A percentile compares a stretch with the other conserved stretches of the same genome.
These are phyloP conservation scores for Penicillium fuscoglaucum DNA, from an alignment of 2,329 filamentous ascomycete species.

Conservation along the genomic window DNA sequence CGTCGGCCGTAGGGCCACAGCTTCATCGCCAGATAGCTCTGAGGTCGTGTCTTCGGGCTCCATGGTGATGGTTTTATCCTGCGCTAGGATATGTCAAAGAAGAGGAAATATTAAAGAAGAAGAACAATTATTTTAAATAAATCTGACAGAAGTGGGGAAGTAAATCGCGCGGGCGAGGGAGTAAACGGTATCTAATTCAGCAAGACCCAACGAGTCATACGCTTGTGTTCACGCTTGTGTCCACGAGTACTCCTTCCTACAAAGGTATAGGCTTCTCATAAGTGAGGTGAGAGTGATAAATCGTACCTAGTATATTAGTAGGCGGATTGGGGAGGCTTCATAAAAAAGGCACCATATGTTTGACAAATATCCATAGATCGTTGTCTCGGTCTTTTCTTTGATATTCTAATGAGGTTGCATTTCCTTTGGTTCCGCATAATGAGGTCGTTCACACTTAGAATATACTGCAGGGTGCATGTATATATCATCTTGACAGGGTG, in stretches of 20 bases:
- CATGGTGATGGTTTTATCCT: background rate
- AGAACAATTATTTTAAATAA: background rate
- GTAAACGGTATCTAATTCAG: background rate
- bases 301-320: background rate
- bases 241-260: background rate
- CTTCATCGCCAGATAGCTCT: constrained; percentile 32
- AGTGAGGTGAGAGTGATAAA: background rate
- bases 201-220: background rate
- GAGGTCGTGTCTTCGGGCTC: constrained; percentile 15
- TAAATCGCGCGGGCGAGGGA: background rate
- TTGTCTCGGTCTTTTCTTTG: background rate
- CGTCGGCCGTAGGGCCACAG: background rate
- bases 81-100: background rate
- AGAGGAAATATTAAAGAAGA: background rate
- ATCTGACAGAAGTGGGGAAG: too few species aligned
- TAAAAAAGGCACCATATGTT: too few species aligned
- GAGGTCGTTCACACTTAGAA: background rate
- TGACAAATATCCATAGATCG: background rate
- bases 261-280: background rate
- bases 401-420: background rate
- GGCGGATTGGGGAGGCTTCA: background rate
- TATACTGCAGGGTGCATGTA: too few species aligned
- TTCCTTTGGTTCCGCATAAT: background rate
- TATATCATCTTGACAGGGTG: too few species aligned
- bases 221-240: too few species aligned